These are phyloP conservation scores for Gaeumannomyces tritici DNA, from an alignment of 2,329 filamentous ascomycete genomes.

Conservation along the genomic window DNA sequence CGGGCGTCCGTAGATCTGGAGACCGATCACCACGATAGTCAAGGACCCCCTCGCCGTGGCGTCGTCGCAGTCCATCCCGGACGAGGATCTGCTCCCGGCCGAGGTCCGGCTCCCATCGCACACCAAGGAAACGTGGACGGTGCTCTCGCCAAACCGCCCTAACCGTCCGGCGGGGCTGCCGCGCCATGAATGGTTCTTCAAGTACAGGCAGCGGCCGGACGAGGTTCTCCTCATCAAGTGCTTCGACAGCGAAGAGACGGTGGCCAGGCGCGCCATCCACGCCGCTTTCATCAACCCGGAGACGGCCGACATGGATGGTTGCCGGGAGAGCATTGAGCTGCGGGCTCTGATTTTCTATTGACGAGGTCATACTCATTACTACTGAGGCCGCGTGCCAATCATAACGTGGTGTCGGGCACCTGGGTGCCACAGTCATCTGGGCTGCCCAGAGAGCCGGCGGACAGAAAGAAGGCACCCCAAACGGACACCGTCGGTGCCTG, in stretches of 20 bases:
- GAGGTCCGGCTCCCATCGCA: constrained; percentile 41
- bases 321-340: constrained; percentile 47
- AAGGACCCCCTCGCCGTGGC: constrained; percentile 46
- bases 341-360: constrained; percentile 39
- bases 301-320: constrained; percentile 19
- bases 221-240: constrained; percentile 12
- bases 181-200: constrained; percentile 14
- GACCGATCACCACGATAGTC: constrained; percentile 37
- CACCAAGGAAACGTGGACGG: constrained; percentile 35
- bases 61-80: constrained; percentile 36
- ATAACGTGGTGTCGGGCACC: too few relatives aligned
- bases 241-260: constrained; percentile 21
- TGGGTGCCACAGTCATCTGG: too few relatives aligned
- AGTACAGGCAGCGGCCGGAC: constrained; percentile 7
- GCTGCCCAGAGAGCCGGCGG: too few relatives aligned
- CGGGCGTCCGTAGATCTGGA: constrained; percentile 23
- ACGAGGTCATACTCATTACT: background rate
- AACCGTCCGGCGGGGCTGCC: background rate
- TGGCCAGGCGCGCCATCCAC: constrained; percentile 42
- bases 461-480: background rate
- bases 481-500: background rate
- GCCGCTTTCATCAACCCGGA: constrained; percentile 39
- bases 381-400: background rate
- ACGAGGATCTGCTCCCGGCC: constrained; percentile 38
- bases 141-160: constrained; percentile 2